phyloP scores from a whole-genome alignment of 208 protist species.

The Naegleria gruberi region DNA sequence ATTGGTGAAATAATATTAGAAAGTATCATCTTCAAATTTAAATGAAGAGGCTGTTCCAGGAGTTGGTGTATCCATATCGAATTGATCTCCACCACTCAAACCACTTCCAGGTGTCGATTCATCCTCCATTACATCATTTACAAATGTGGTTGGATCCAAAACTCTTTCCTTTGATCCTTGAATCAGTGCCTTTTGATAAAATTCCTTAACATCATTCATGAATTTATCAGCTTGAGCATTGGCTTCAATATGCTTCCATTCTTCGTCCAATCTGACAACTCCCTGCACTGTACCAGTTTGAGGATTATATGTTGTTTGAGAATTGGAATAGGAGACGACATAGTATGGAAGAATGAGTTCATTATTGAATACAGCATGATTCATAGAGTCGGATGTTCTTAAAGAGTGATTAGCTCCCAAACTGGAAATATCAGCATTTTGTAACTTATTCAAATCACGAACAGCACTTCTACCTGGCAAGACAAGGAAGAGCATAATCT shows the following conservation, averaged over 20 bases:
- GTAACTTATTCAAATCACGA: background rate
- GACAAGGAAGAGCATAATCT: background rate
- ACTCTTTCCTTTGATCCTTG: background rate
- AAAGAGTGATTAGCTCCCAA: background rate
- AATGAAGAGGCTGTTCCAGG: background rate
- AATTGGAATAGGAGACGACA: background rate
- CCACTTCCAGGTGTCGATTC: background rate
- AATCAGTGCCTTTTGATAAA: background rate
- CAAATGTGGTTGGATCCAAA: background rate
- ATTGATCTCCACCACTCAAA: background rate
- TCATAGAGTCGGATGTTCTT: background rate
- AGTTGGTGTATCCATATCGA: background rate
- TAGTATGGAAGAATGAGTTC: background rate
- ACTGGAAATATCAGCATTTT: background rate
- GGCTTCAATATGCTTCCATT: background rate
- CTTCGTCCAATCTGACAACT: background rate
- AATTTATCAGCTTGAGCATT: conserved; percentile 9
- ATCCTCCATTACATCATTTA: background rate
- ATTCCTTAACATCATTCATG: background rate
- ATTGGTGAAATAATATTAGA: no score
- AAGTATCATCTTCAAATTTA: background rate
- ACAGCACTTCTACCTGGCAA: background rate
- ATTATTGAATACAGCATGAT: background rate
- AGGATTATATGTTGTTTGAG: background rate
- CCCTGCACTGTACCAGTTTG: background rate